Evolutionary conservation across 2,329 filamentous ascomycete genomes (phyloP), one percentile per base, ranked within the genome.

Genomic region (Scytalidium sp.): DNA sequence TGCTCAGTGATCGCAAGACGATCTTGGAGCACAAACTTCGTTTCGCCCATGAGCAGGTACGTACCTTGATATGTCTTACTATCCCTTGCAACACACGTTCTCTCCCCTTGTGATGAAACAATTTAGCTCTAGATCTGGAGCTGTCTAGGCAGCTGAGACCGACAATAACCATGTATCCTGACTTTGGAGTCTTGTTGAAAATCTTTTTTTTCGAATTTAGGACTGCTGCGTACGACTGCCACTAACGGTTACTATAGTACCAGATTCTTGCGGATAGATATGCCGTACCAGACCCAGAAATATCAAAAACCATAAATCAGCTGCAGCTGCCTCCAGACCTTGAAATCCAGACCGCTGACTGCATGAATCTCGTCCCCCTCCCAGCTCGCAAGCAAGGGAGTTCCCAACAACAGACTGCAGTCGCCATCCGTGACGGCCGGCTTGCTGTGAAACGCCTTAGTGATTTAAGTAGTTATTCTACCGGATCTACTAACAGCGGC

Each of bases 101-200:
- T 49, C 22, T 41, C 44, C 43, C 47, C 44, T 41, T 53, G 71
- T 76, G 74, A 78, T 68, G 76, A 78, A 67, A 72, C 68, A 71
- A 63, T 62, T 66, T 89, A 90, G 87, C 87, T 90, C 87, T 90
- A 90, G 87, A 90, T 88, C 86, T 85, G 77, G 79, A 89, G 84
- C 77, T 80, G 73, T 77, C 41, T 65, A 56, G 69, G 75, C 74
- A 76, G 73, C 75, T 64, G 70, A 81, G 85, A 88, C 77, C 75
- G 83, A 87, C 69, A 81, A 61, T 50, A 50, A 70, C 67, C 71
- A 76, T 76, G 68, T 76, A 75, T 77, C 73, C 73, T 75, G 74
- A 76, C 62, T 67, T 69, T 72, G 73, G 72, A 75, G 40, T 21
- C 41, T 55, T 51, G 41, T 52, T n/a, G n/a, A n/a, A n/a, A n/a